These are phyloP conservation scores for Dryas alaskensis DNA, from an alignment of 306 rosid species.

Conservation along the genomic window DNA sequence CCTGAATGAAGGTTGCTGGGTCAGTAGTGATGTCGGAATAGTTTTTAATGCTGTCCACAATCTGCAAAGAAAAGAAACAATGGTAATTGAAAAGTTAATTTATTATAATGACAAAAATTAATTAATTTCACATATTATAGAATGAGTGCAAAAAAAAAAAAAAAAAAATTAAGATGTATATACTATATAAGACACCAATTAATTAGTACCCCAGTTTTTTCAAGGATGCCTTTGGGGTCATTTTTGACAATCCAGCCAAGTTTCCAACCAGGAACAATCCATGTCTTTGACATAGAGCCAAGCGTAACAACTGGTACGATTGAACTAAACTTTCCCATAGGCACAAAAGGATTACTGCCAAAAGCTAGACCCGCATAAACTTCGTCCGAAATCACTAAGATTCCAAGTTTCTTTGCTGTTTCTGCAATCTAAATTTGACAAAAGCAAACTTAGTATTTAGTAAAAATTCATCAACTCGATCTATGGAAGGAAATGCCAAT, in stretches of 20 bases:
- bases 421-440: conserved; percentile 46
- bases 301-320: conserved; percentile 54
- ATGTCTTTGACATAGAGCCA: conserved; percentile 60
- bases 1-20: conserved; percentile 64
- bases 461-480: neutral
- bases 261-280: conserved; percentile 75
- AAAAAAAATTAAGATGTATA: too few species aligned
- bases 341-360: conserved; percentile 58
- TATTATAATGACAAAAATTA: neutral
- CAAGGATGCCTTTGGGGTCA: conserved; percentile 48
- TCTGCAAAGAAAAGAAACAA: conserved; percentile 30
- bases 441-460: neutral
- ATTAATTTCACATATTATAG: neutral
- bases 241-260: conserved; percentile 61
- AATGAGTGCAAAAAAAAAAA: too few species aligned
- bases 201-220: conserved; percentile 43
- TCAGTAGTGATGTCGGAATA: conserved; percentile 47
- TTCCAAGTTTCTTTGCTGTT: conserved; percentile 55
- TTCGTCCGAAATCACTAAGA: conserved; percentile 58
- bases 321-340: conserved; percentile 57
- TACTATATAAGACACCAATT: too few species aligned
- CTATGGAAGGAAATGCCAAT: neutral
- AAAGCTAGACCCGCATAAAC: conserved; percentile 50
- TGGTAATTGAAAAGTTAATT: neutral
- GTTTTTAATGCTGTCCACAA: conserved; percentile 37